Evolutionary conservation across 2,329 filamentous ascomycete genomes (phyloP).

Genomic region (Neospermospora avenae): DNA sequence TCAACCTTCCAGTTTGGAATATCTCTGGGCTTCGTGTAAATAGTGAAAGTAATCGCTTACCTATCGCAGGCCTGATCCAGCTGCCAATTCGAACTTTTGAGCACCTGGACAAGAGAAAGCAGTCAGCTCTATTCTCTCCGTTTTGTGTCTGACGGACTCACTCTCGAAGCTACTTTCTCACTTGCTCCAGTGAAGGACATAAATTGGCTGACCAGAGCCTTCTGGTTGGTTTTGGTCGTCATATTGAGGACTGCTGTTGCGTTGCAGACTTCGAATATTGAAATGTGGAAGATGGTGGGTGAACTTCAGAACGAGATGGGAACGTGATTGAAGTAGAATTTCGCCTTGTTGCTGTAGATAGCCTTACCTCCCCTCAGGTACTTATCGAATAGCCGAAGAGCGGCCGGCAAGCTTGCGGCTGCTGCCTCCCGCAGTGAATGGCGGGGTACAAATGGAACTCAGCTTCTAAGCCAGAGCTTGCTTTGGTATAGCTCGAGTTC

Average conservation of each 20-base stretch:
- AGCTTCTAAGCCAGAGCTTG: not conserved
- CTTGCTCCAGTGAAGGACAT: slow-evolving; percentile 33
- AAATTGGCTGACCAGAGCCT: slow-evolving; percentile 28
- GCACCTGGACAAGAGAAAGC: slow-evolving; percentile 30
- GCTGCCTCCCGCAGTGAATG: not conserved
- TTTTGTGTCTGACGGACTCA: slow-evolving; percentile 23
- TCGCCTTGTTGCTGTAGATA: not conserved
- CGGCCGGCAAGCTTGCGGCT: not conserved
- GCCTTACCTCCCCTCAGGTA: too few relatives aligned
- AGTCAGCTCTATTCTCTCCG: slow-evolving; percentile 21
- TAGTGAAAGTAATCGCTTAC: slow-evolving; percentile 32
- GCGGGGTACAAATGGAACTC: not conserved
- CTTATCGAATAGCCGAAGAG: slow-evolving; percentile 5
- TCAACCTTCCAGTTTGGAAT: not conserved
- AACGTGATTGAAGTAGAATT: not conserved
- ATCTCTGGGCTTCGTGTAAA: not conserved
- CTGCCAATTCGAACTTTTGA: slow-evolving; percentile 38
- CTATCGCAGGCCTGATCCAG: slow-evolving; percentile 39
- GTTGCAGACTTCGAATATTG: not conserved
- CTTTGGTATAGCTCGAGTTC: not conserved
- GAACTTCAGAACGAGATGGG: not conserved
- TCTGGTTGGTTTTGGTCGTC: slow-evolving; percentile 31
- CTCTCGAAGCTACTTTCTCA: slow-evolving; percentile 31
- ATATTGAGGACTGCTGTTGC: slow-evolving; percentile 24
- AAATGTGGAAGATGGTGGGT: not conserved